Percentiles rank a stretch among this genome's conserved stretches.
Conservation (phyloP, 495 filamentous ascomycete genomes). For the Bacidia gigantensis region DNA sequence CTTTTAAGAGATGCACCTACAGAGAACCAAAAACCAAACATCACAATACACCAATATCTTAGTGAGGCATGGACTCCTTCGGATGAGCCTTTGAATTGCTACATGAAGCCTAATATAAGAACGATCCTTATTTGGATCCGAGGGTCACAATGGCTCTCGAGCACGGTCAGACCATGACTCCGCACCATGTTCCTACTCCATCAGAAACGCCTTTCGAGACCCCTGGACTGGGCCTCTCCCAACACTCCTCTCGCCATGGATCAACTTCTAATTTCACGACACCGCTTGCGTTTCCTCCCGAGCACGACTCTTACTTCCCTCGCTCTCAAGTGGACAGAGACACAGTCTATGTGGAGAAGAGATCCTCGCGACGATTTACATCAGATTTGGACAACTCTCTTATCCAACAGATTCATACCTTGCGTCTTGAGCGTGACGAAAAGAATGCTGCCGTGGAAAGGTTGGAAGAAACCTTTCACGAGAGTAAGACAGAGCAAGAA, state of each 20-base stretch:
- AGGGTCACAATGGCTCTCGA: slow-evolving; percentile 10
- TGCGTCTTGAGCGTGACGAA: slow-evolving; percentile 78
- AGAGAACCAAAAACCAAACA: no score
- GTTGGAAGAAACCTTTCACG: slow-evolving; percentile 62
- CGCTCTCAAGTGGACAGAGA: slow-evolving; percentile 21
- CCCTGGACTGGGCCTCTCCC: slow-evolving; percentile 38
- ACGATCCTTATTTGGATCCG: neutral
- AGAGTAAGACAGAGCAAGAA: slow-evolving; percentile 59
- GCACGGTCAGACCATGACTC: slow-evolving; percentile 15
- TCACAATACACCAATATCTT: no score
- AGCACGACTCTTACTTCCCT: slow-evolving; percentile 29
- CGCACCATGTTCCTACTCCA: slow-evolving; percentile 46
- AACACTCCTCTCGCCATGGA: slow-evolving; percentile 37
- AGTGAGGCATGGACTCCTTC: no score
- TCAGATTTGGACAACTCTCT: slow-evolving; percentile 90
- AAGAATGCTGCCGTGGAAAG: slow-evolving; percentile 73
- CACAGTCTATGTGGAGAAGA: slow-evolving; percentile 49
- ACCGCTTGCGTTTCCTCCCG: slow-evolving; percentile 47
- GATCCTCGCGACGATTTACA: slow-evolving; percentile 77
- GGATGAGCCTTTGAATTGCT: neutral
- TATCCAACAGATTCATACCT: slow-evolving; percentile 79
- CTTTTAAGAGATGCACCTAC: neutral
- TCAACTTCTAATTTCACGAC: slow-evolving; percentile 49
- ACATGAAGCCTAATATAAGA: neutral
- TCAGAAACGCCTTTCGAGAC: slow-evolving; percentile 51